Percentiles rank a stretch among this genome's conserved stretches.
Evolutionary conservation across 805 yeast genomes (phyloP).

Genomic region (Debaryomyces prosopidis): DNA sequence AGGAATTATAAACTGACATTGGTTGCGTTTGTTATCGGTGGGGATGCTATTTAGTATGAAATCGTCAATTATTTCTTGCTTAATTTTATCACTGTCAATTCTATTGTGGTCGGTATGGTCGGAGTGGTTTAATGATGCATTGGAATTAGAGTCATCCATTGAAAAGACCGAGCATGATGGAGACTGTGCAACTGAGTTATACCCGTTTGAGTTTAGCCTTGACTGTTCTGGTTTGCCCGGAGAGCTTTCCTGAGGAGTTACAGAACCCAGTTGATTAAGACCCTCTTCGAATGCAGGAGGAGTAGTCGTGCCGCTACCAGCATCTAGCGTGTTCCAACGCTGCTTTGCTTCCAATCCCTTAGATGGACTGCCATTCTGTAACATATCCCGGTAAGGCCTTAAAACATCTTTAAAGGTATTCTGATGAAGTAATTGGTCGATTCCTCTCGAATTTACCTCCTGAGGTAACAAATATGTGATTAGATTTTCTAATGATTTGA

Average conservation of each 20-base stretch:
- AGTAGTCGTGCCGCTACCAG: neutral
- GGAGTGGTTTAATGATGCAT: slow-evolving; percentile 3
- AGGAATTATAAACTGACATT: slow-evolving; percentile 11
- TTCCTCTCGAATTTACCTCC: slow-evolving; percentile 9
- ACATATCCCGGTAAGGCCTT: slow-evolving; percentile 2
- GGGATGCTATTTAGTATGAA: slow-evolving; percentile 39
- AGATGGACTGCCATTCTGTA: neutral
- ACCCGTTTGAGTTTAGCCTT: neutral
- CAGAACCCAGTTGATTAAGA: too few species aligned
- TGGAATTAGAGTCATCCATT: slow-evolving; percentile 16
- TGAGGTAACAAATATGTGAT: slow-evolving; percentile 33
- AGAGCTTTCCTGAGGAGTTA: too few species aligned
- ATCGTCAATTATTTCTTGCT: slow-evolving; percentile 42
- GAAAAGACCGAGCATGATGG: slow-evolving; percentile 28
- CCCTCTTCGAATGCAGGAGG: too few species aligned
- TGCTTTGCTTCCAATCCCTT: neutral
- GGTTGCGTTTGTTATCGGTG: slow-evolving; percentile 8
- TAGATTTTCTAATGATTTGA: slow-evolving; percentile 29
- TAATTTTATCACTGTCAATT: slow-evolving; percentile 25
- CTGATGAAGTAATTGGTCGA: slow-evolving; percentile 16
- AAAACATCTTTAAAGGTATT: slow-evolving; percentile 15
- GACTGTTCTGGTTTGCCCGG: neutral
- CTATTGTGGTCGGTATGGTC: slow-evolving; percentile 2
- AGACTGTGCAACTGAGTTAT: slow-evolving; percentile 18
- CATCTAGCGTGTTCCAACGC: neutral